Base-by-base conservation (phyloP, 2,329 filamentous ascomycete genomes). In the Paecilomyces dactylethromorphus region DNA sequence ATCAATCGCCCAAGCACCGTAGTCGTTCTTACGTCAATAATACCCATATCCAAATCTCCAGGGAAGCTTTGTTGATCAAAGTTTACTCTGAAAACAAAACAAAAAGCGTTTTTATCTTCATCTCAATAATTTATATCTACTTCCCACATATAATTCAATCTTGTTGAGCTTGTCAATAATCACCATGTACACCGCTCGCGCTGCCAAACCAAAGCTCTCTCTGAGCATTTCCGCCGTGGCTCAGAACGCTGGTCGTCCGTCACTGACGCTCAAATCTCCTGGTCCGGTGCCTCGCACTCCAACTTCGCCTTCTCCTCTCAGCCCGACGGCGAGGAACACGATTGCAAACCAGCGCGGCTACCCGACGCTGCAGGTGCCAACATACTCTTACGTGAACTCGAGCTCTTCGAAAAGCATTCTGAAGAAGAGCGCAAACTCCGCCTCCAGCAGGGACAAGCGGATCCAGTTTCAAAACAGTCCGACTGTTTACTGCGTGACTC, bases 341-440 rank as follows among this genome's bases (percentile, higher is more conserved):
- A 65, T 65, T 45, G 65, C 71, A 49, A 74, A 72, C 61, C 68
- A 71, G 55, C 65, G 69, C 12, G 70, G 71, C n/a, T 75, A 76
- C 65, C 74, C 75, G 18, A 72, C 75, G 15, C 62, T 76, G 52
- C 69, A 72, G 56, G 70, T 77, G 45, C 72, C 75, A 22, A 69
- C 68, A 31, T 79, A 77, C 62, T 64, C 69, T 29, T 81, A 81
- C 64, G 68, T 66, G 62, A 79, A 80, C 65, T 69, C 72, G 21
- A 75, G 77, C 64, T 72, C 74, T 1, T 73, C 76, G 22, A 79
- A 78, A 68, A 77, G 77, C 64, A 80, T 81, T 58, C 73, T 80
- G 58, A 80, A 80, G 71, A 79, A 79, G 13, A 55, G 60, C 21
- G 10, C 50, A 2, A 21, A n/a, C 51, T 35, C 65, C 22, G 54